Evolutionary conservation across 768 basidiomycete genomes (phyloP).

Genomic region (Butyriboletus loyo): DNA sequence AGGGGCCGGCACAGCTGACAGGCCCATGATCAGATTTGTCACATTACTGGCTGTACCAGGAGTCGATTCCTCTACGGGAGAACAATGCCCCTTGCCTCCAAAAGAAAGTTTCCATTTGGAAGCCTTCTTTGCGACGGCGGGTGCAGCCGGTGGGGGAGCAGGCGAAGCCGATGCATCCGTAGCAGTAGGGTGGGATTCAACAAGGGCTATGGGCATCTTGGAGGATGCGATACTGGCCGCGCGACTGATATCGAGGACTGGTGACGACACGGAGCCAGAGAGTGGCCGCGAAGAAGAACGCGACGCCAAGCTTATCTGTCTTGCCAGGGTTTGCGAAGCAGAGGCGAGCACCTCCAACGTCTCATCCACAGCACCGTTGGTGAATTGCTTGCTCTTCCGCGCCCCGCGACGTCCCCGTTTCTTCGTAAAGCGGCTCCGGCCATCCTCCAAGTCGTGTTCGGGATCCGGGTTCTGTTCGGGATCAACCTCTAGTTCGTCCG

Average conservation of each 20-base stretch:
- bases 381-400: slow-evolving; percentile 62
- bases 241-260: slow-evolving; percentile 23
- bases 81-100: slow-evolving; percentile 64
- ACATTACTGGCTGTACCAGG: slow-evolving; percentile 79
- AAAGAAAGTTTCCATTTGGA: slow-evolving; percentile 51
- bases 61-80: slow-evolving; percentile 33
- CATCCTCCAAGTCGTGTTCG: slow-evolving; percentile 35
- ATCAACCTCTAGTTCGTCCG: slow-evolving; percentile 31
- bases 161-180: slow-evolving; percentile 21
- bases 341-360: slow-evolving; percentile 69
- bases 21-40: slow-evolving; percentile 67
- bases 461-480: slow-evolving; percentile 11
- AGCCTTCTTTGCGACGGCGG: slow-evolving; percentile 63
- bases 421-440: slow-evolving; percentile 56
- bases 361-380: slow-evolving; percentile 39
- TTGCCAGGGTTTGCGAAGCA: slow-evolving; percentile 77
- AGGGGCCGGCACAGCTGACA: slow-evolving; percentile 20
- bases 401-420: slow-evolving; percentile 84
- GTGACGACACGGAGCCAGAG: slow-evolving; percentile 12
- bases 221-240: slow-evolving; percentile 23
- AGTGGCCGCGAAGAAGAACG: slow-evolving; percentile 41
- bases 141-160: slow-evolving; percentile 26
- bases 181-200: slow-evolving; percentile 12
- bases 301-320: slow-evolving; percentile 75
- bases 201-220: slow-evolving; percentile 42